A percentile compares a stretch with the other conserved stretches of the same genome.
These are phyloP conservation scores for Pelargonium fulgidum DNA, from an alignment of 441 rosid species.

Conservation along the genomic window DNA sequence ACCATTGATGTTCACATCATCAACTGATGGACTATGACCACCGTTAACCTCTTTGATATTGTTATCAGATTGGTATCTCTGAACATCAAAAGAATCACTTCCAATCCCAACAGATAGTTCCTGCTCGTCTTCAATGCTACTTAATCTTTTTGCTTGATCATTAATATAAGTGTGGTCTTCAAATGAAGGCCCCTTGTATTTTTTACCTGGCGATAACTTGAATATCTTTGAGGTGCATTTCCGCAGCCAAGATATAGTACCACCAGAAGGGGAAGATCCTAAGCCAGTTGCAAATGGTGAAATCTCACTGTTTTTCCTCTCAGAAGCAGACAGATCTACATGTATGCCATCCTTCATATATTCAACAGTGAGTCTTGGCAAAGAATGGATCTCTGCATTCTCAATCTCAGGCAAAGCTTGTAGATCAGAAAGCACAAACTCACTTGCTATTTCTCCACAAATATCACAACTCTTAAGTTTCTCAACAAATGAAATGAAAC, in stretches of 20 bases:
- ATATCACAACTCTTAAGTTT: slow-evolving; percentile 56
- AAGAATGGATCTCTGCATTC: slow-evolving; percentile 37
- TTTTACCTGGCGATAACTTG: slow-evolving; percentile 64
- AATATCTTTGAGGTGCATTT: slow-evolving; percentile 82
- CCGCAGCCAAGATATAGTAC: slow-evolving; percentile 65
- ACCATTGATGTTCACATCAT: slow-evolving; percentile 34
- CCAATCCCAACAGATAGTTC: slow-evolving; percentile 44
- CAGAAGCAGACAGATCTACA: slow-evolving; percentile 22
- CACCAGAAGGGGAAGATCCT: slow-evolving; percentile 51
- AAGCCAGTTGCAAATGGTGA: slow-evolving; percentile 33
- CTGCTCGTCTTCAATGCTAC: slow-evolving; percentile 28
- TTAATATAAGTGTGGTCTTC: slow-evolving; percentile 28
- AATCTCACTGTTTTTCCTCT: slow-evolving; percentile 26
- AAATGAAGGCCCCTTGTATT: slow-evolving; percentile 24
- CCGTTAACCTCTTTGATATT: slow-evolving; percentile 39
- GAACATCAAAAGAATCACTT: slow-evolving; percentile 38
- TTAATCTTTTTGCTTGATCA: slow-evolving; percentile 34
- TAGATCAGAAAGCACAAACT: slow-evolving; percentile 64
- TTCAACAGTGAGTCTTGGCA: slow-evolving; percentile 34
- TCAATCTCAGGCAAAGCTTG: slow-evolving; percentile 45
- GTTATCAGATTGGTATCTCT: slow-evolving; percentile 37
- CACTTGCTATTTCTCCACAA: slow-evolving; percentile 64
- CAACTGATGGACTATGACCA: slow-evolving; percentile 33
- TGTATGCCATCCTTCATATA: slow-evolving; percentile 25
- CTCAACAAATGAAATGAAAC: slow-evolving; percentile 73